Evolutionary conservation across 2,329 filamentous ascomycete genomes (phyloP), one percentile per base, ranked within the genome.

Genomic region (Aspergillus glaucus): DNA sequence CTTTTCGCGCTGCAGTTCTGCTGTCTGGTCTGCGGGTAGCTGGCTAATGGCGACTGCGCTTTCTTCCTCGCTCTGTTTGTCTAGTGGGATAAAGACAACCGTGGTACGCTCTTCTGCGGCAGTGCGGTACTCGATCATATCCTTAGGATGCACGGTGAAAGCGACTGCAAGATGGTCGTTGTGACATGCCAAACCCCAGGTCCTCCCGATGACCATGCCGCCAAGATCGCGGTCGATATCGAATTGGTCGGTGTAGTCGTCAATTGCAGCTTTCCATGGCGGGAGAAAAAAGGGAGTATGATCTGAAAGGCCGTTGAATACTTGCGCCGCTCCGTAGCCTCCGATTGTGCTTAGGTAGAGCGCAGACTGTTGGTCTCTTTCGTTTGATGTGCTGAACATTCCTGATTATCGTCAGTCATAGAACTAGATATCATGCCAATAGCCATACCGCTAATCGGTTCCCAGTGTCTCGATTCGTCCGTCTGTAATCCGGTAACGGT

Each of bases 101-200:
- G 60, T 68, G 1, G 66, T 62, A n/a, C 63, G 62, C 46, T 79
- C 72, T 22, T 75, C 71, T 3, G 72, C 69, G 6, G 69, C 62
- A 6, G 76, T 76, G 1, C 72, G 71, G 57, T 82, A 82, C 51
- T 82, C 77, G 12, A 81, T 66, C 66, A 78, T 76, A 57, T 82
- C 75, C 3, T 73, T 77, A 0, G 80, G 79, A 58, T 84, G 78
- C 24, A 79, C 56, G 2, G 75, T 78, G 43, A 75, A 67, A 48
- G 74, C 77, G 3, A 70, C 69, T 4, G 76, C 79, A 12, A 75
- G 61, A 21, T 74, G 71, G 26, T 75, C 73, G 19, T 72, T 69
- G 15, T 75, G 59, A 15, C 76, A 75, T 9, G 74, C 70, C 5
- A 81, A 63, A 2, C 81, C 81, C 75, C 78, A 82, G 6, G 75